Evolutionary conservation across 306 rosid genomes (phyloP).

Genomic region (Fagus crenata): DNA sequence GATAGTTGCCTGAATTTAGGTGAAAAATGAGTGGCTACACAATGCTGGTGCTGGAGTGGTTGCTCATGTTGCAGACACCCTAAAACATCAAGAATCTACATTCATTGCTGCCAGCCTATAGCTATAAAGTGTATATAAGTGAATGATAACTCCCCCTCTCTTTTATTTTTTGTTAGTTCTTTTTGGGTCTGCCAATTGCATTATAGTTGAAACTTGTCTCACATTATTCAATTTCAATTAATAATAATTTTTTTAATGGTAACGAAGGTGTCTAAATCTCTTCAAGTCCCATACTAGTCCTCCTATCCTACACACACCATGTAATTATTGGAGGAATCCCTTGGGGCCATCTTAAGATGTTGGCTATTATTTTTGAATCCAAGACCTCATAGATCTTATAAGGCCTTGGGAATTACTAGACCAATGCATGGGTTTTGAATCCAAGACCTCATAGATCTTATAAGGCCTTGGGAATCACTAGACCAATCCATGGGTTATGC

Average conservation of each 20-base stretch:
- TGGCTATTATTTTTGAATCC: no score
- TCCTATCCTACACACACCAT: no score
- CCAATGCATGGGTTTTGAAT: no score
- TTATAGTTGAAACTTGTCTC: constrained; percentile 20
- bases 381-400: no score
- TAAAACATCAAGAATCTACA: constrained; percentile 72
- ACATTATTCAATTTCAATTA: background rate
- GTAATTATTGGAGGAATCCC: no score
- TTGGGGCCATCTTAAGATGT: no score
- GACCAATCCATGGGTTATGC: background rate
- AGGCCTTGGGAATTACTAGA: no score
- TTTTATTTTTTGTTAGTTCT: background rate
- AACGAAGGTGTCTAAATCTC: no score
- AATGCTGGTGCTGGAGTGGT: constrained; percentile 90
- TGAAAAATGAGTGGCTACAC: constrained; percentile 89
- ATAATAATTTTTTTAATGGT: no score
- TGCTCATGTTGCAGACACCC: constrained; percentile 86
- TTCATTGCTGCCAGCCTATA: constrained; percentile 65
- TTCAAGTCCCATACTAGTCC: no score
- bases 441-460: no score
- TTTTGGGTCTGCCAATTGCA: background rate
- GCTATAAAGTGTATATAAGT: constrained; percentile 5
- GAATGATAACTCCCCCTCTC: background rate
- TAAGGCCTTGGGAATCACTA: no score
- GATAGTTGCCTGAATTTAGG: constrained; percentile 51